Base-by-base conservation (phyloP, 441 rosid genomes). In the Euphorbia schlechtendalii region DNA sequence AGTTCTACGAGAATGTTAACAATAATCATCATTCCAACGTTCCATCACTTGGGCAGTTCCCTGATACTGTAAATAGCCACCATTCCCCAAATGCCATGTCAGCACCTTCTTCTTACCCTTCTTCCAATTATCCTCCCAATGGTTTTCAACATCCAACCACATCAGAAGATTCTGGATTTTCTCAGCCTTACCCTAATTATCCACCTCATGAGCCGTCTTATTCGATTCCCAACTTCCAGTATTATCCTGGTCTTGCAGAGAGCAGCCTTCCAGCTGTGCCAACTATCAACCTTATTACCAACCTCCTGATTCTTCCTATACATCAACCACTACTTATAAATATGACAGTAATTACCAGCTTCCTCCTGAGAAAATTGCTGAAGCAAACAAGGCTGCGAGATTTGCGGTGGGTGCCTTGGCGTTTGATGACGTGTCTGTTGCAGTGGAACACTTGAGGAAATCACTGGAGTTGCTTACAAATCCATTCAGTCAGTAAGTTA, bases 331-430 rank as follows among this genome's bases (percentile, higher is more conserved):
- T 13, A 80, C 89, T 45, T 83, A 76, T 77, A 77, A 90, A 53
- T 86, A 93, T 49, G 95, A 90, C 81, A 74, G 82, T 71, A 88
- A 79, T 73, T 88, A 88, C 81, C 84, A 78, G 72, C 99, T 96
- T 22, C 73, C 88, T 24, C 87, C 95, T 8, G 97, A 87, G 77
- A 90, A 88, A 82, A 79, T 93, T 5, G 83, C 86, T 0, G 97
- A 88, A 77, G 99, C 99, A 59, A 97, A 84, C 72, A 93, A 93
- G 74, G 96, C 97, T 70, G 99, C 97, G 3, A 83, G 95, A 76
- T 90, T 90, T 71, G 99, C 96, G 0, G 99, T 93, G 59, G 95
- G 96, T 64, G 96, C 99, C 61, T 71, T 90, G 76, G 99, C 97
- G 46, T 93, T 93, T 25, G 99, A 93, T 76, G 99, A 90, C 54